Evolutionary conservation across 306 rosid species (phyloP).

Genomic region (Hippophae gyantsensis): DNA sequence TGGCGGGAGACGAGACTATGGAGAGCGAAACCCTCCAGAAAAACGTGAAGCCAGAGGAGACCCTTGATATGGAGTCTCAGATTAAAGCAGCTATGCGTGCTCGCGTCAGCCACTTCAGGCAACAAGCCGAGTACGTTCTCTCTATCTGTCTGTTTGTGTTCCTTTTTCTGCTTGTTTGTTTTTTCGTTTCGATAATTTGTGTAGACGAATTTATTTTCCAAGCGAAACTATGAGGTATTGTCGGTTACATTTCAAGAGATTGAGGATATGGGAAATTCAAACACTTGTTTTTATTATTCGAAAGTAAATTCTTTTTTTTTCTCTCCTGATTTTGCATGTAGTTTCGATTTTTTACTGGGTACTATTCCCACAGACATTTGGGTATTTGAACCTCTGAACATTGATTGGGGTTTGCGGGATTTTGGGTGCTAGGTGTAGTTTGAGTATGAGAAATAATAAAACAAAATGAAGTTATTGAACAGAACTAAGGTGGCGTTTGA

Average conservation of each 20-base stretch:
- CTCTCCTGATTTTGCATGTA: background rate
- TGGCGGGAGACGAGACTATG: background rate
- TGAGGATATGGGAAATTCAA: too few relatives aligned
- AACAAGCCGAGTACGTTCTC: slow-evolving; percentile 51
- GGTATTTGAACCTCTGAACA: background rate
- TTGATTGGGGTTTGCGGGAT: slow-evolving; percentile 6
- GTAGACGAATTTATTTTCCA: background rate
- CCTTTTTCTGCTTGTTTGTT: background rate
- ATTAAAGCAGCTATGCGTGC: slow-evolving; percentile 48
- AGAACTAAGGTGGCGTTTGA: too few relatives aligned
- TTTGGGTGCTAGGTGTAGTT: background rate
- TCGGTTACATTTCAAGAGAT: too few relatives aligned
- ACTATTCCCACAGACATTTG: background rate
- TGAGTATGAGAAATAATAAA: background rate
- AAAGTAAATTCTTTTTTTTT: background rate
- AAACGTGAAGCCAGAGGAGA: slow-evolving; percentile 11
- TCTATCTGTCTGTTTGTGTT: slow-evolving; percentile 5
- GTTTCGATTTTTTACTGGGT: slow-evolving; percentile 3
- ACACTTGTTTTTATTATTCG: too few relatives aligned
- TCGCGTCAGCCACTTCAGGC: slow-evolving; percentile 64
- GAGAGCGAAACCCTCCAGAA: slow-evolving; percentile 22
- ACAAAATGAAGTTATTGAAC: background rate
- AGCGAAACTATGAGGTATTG: background rate
- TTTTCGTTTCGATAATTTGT: background rate
- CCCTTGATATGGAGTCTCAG: slow-evolving; percentile 38